Percentiles rank a stretch among this genome's conserved stretches.
Conservation (phyloP, 2,329 filamentous ascomycete genomes). For the Aspergillus ochraceoroseus region DNA sequence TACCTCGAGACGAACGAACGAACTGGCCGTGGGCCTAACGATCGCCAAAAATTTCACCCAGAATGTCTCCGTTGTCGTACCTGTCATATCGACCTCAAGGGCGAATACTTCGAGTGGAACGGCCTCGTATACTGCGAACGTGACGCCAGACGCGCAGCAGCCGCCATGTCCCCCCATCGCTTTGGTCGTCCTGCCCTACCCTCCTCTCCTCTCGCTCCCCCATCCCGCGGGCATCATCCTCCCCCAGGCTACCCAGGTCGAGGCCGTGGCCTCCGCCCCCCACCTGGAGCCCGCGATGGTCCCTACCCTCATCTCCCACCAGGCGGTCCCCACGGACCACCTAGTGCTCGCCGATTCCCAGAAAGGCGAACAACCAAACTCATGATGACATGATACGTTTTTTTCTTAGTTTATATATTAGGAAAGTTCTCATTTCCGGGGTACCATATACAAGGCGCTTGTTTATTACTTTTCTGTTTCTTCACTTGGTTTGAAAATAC, state of each 20-base stretch:
- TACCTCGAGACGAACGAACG: slow-evolving; percentile 74
- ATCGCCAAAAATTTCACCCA: slow-evolving; percentile 72
- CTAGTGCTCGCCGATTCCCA: slow-evolving; percentile 41
- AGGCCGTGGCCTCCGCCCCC: slow-evolving; percentile 18
- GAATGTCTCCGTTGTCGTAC: slow-evolving; percentile 75
- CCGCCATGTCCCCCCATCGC: slow-evolving; percentile 37
- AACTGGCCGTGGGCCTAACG: slow-evolving; percentile 29
- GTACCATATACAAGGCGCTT: neutral
- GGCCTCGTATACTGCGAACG: slow-evolving; percentile 79
- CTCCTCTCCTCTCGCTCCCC: slow-evolving; percentile 33
- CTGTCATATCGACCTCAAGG: slow-evolving; percentile 66
- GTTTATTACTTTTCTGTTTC: neutral
- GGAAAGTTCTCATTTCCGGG: neutral
- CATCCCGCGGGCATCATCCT: slow-evolving; percentile 21
- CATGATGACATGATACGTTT: slow-evolving; percentile 44
- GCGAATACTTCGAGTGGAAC: slow-evolving; percentile 87
- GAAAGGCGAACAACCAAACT: slow-evolving; percentile 48
- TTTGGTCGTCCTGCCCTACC: slow-evolving; percentile 32
- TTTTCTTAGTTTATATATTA: neutral
- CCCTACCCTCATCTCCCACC: slow-evolving; percentile 2
- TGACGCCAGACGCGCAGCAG: slow-evolving; percentile 63
- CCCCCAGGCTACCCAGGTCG: slow-evolving; percentile 26
- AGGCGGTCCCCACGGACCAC: slow-evolving; percentile 21
- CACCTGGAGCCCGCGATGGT: slow-evolving; percentile 16
- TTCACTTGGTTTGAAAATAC: no score